Conservation (phyloP, 2,329 filamentous ascomycete genomes). For the Neonectria hederae region DNA sequence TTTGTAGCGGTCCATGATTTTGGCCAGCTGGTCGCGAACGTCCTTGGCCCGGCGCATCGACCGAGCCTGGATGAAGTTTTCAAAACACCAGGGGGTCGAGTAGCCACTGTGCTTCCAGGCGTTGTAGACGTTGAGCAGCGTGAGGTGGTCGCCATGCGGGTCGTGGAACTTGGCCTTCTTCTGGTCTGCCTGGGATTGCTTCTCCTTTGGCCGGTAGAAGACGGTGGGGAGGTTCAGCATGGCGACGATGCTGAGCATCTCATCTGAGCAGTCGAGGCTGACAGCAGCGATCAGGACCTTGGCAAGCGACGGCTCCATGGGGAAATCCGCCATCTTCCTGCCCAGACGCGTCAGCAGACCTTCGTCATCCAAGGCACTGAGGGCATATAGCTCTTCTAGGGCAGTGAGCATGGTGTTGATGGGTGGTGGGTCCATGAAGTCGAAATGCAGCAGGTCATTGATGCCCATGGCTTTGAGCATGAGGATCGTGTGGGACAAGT, state of each 20-base stretch:
- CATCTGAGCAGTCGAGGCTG: constrained; percentile 89
- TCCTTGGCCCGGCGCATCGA: constrained; percentile 91
- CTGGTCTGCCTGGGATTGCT: constrained; percentile 94
- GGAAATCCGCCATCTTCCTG: constrained; percentile 98
- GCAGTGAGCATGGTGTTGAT: constrained; percentile 98
- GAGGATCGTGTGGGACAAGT: constrained; percentile 89
- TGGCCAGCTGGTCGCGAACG: constrained; percentile 88
- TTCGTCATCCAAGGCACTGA: constrained; percentile 94
- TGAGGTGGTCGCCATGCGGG: constrained; percentile 91
- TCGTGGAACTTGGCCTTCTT: constrained; percentile 99
- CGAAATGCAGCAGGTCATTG: constrained; percentile 95
- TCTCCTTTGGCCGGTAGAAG: constrained; percentile 97
- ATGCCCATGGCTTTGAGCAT: constrained; percentile 99
- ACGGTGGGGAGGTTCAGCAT: constrained; percentile 90
- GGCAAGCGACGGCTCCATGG: constrained; percentile 92
- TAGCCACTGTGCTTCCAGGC: constrained; percentile 90
- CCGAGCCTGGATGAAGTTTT: constrained; percentile 96
- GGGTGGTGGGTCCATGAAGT: constrained; percentile 98
- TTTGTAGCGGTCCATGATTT: constrained; percentile 93
- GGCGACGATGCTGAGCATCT: constrained; percentile 92
- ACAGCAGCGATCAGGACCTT: constrained; percentile 91
- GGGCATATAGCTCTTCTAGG: constrained; percentile 91
- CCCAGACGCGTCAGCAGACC: constrained; percentile 90
- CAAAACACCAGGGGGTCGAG: constrained; percentile 91
- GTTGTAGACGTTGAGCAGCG: constrained; percentile 95